A percentile compares a stretch with the other conserved stretches of the same genome.
Conservation (phyloP, 768 basidiomycete species). For the Boletales sp. region DNA sequence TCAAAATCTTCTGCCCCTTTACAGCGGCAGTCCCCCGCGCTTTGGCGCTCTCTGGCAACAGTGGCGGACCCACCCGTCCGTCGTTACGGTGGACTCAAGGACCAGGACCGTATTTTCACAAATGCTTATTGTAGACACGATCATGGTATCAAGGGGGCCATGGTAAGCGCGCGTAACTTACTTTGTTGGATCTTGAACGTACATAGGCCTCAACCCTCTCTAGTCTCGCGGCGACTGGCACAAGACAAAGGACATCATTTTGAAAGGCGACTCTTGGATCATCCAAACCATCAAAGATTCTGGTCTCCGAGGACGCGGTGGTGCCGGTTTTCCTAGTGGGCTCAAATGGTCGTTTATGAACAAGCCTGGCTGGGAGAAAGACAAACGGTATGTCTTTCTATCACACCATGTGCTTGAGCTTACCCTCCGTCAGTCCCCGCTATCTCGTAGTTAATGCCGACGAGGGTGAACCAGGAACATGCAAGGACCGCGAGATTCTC, state of each 20-base stretch:
- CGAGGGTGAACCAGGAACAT: slow-evolving; percentile 97
- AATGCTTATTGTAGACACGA: slow-evolving; percentile 88
- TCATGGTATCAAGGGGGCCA: slow-evolving; percentile 88
- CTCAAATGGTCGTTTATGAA: slow-evolving; percentile 99
- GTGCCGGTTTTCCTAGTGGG: slow-evolving; percentile 95
- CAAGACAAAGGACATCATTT: slow-evolving; percentile 90
- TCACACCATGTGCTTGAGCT: background rate
- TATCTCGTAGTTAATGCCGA: slow-evolving; percentile 98
- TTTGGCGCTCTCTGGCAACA: slow-evolving; percentile 53
- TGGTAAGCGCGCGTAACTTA: slow-evolving; percentile 41
- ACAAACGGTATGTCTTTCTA: slow-evolving; percentile 56
- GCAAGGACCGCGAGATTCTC: slow-evolving; percentile 98
- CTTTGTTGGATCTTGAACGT: background rate
- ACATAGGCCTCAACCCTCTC: background rate
- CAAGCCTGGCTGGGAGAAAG: slow-evolving; percentile 98
- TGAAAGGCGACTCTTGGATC: slow-evolving; percentile 96
- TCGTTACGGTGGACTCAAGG: slow-evolving; percentile 89
- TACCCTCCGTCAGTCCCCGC: slow-evolving; percentile 60
- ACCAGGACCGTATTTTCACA: slow-evolving; percentile 93
- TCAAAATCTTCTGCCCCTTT: slow-evolving; percentile 25
- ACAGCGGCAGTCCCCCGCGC: slow-evolving; percentile 13
- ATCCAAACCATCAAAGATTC: slow-evolving; percentile 96
- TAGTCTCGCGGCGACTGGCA: slow-evolving; percentile 98
- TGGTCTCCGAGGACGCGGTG: slow-evolving; percentile 91
- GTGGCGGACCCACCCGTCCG: slow-evolving; percentile 83